Evolutionary conservation across 208 protist genomes (phyloP).

Genomic region (Wallacemonas sp.): DNA sequence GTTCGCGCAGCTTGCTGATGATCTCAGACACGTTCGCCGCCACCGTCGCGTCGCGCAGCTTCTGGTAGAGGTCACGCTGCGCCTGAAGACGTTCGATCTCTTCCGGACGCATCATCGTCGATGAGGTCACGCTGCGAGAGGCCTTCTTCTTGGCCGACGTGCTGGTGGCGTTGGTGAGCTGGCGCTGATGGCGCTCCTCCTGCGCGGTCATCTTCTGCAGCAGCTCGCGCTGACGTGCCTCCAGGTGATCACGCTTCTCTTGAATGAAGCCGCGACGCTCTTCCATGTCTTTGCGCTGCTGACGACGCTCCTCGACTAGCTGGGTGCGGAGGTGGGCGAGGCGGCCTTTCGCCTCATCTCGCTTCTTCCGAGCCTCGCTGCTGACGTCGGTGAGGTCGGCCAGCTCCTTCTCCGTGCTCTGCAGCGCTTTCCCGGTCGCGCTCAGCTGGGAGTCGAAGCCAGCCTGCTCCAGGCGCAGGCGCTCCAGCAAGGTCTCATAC

Average conservation of each 20-base stretch:
- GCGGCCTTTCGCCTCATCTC: constrained; percentile 83
- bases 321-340: constrained; percentile 69
- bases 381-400: constrained; percentile 89
- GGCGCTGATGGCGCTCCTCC: constrained; percentile 62
- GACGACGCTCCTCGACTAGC: constrained; percentile 69
- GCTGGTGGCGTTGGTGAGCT: constrained; percentile 14
- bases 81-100: constrained; percentile 67
- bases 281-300: constrained; percentile 84
- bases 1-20: constrained; percentile 84
- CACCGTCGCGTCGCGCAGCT: constrained; percentile 93
- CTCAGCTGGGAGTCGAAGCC: constrained; percentile 91
- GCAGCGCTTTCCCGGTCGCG: constrained; percentile 86
- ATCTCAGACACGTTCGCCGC: constrained; percentile 79
- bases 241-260: constrained; percentile 71
- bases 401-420: constrained; percentile 90
- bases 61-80: constrained; percentile 88
- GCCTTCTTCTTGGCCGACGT: constrained; percentile 25
- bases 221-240: constrained; percentile 55
- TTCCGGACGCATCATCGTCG: constrained; percentile 46
- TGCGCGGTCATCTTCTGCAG: constrained; percentile 66
- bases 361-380: constrained; percentile 74
- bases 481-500: constrained; percentile 94
- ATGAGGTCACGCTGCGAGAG: constrained; percentile 10
- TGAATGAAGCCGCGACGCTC: constrained; percentile 82
- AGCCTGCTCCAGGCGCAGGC: constrained; percentile 92